Conservation (phyloP, 2,329 filamentous ascomycete genomes). For the Aurifilum marmelostoma region DNA sequence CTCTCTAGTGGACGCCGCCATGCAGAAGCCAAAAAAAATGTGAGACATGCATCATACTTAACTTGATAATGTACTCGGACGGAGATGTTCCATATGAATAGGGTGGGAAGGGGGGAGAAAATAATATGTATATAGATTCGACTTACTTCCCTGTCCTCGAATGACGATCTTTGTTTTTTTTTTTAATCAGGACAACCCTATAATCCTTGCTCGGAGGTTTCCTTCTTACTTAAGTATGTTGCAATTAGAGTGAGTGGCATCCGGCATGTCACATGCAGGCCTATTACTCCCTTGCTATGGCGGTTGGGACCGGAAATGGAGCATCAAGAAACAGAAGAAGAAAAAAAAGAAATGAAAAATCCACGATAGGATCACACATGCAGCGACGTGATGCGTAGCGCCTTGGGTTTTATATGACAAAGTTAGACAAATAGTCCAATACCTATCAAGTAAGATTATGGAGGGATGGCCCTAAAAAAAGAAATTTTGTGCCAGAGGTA, state of each 20-base stretch:
- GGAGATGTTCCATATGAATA: conserved; percentile 1
- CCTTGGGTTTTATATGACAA: conserved; percentile 10
- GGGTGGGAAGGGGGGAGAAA: background rate
- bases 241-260: background rate
- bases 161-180: background rate
- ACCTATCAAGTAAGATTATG: conserved; percentile 5
- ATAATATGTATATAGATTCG: background rate
- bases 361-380: background rate
- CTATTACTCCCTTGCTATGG: background rate
- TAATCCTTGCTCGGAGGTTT: background rate
- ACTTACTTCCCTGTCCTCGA: background rate
- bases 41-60: background rate
- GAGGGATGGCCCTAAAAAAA: conserved; percentile 27
- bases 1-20: background rate
- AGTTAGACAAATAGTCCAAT: background rate
- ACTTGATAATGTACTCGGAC: background rate
- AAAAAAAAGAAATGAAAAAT: background rate
- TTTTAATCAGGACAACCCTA: background rate
- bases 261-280: background rate
- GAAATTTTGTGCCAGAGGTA: conserved; percentile 14
- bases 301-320: background rate
- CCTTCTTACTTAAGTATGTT: background rate
- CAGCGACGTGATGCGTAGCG: background rate
- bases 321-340: background rate
- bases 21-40: background rate